Percentiles rank a stretch among this genome's conserved stretches.
Evolutionary conservation across 331 rosid species (phyloP).

Genomic region (Rosa hybrid): DNA sequence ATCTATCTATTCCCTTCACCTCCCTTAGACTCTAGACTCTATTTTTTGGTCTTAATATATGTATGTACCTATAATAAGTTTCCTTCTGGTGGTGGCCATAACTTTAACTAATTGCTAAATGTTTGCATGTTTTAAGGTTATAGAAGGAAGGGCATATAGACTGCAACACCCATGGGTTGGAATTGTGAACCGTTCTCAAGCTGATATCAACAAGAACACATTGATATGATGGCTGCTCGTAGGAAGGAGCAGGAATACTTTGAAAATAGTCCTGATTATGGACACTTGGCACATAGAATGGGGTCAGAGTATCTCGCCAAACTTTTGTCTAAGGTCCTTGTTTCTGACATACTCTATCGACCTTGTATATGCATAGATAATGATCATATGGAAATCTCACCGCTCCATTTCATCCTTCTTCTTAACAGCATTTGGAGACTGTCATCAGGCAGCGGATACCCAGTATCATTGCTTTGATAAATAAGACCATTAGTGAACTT

Average conservation of each 20-base stretch:
- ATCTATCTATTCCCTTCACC: background rate
- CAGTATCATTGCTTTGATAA: constrained; percentile 87
- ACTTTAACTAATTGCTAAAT: constrained; percentile 18
- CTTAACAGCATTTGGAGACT: constrained; percentile 84
- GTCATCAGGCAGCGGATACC: constrained; percentile 99
- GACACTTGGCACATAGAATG: constrained; percentile 97
- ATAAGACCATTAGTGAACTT: constrained; percentile 91
- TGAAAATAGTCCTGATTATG: constrained; percentile 97
- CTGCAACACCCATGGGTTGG: constrained; percentile 99
- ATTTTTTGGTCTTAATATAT: background rate
- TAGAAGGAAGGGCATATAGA: constrained; percentile 93
- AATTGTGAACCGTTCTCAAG: constrained; percentile 98
- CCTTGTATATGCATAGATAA: constrained; percentile 4
- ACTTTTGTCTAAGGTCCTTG: constrained; percentile 85
- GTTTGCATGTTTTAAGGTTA: constrained; percentile 63
- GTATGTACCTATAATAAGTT: background rate
- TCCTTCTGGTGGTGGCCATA: constrained; percentile 16
- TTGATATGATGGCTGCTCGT: constrained; percentile 96
- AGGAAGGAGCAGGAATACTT: constrained; percentile 91
- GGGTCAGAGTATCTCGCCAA: constrained; percentile 98
- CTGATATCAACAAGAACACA: constrained; percentile 91
- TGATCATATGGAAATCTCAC: constrained; percentile 3
- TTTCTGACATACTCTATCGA: constrained; percentile 11
- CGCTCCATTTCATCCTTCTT: constrained; percentile 23
- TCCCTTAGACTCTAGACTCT: too few relatives aligned